Evolutionary conservation across 129 eudicot genomes (phyloP).

Genomic region (Saposhnikovia divaricata): DNA sequence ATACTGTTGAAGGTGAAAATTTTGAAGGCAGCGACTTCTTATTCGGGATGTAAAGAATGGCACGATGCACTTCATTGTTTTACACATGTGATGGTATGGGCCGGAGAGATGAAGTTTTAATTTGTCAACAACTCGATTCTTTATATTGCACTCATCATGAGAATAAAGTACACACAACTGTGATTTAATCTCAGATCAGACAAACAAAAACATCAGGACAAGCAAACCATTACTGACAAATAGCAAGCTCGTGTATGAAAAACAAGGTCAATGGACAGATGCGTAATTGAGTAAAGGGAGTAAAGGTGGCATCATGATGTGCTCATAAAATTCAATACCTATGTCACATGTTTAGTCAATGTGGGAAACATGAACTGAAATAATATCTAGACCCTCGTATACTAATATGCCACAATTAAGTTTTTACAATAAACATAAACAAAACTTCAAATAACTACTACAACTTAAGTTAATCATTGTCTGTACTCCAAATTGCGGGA

Average conservation of each 20-base stretch:
- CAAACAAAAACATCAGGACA: background rate
- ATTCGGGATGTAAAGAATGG: background rate
- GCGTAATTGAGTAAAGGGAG: background rate
- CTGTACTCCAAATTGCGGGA: background rate
- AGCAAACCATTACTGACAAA: background rate
- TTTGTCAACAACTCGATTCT: background rate
- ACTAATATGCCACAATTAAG: background rate
- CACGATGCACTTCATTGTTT: background rate
- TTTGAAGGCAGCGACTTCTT: background rate
- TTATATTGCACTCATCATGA: background rate
- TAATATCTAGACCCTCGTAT: background rate
- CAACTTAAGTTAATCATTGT: background rate
- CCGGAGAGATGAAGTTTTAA: background rate
- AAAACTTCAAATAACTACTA: background rate
- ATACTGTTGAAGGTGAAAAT: background rate
- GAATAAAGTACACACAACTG: background rate
- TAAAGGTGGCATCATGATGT: background rate
- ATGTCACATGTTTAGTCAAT: background rate
- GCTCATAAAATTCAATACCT: background rate
- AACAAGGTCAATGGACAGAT: too few species aligned
- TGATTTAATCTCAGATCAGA: background rate
- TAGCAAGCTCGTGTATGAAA: too few species aligned
- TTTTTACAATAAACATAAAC: background rate
- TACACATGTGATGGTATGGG: background rate
- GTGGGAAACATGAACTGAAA: background rate